Evolutionary conservation across 2,329 filamentous ascomycete genomes (phyloP), one percentile per base, ranked within the genome.

Genomic region (Cryphonectria naterciae): DNA sequence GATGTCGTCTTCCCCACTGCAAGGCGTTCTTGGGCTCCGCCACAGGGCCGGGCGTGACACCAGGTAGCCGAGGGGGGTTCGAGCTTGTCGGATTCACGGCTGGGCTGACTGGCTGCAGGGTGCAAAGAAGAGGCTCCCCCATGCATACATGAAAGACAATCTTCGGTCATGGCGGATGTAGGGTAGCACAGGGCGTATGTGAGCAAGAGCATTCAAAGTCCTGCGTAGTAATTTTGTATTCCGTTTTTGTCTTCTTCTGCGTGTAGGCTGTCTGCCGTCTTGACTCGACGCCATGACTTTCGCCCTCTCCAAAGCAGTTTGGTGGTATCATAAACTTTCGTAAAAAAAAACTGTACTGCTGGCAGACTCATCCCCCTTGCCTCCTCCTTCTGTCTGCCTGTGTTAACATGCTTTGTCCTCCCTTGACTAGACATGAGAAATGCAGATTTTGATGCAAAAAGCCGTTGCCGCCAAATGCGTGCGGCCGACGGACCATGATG

Each of bases 311-410:
- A 32, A 39, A 56, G 39, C 65, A 60, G 54, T 67, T 68, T 70
- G 46, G 46, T 72, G 70, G 70, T 70, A 72, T 70, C 70, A 70
- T 72, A 62, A 61, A 54, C 61, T 60, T 68, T 70, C 64, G 68
- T 68, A 43, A 43, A 15, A 43, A 15, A 15, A 49, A n/a, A 4
- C 68, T 68, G 68, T 66, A 66, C 68, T 72, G 70, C 68, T 70
- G 60, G 60, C 41, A 54, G 68, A 49, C 46, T 11, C 46, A 19
- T 46, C 46, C 68, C 70, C 63, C 65, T 41, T 58, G 22, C 17
- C 6, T 46, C 32, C 22, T 32, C 56, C 15, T 8, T 58, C 35
- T 22, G 22, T 49, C 46, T 11, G 46, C 22, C 46, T 49, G 22
- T n/a, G 22, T 49, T 49, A 22, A 11, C 46, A 49, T 49, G 22